Base-by-base conservation (phyloP, 257 asterid genomes). In the Cinchona pubescens region DNA sequence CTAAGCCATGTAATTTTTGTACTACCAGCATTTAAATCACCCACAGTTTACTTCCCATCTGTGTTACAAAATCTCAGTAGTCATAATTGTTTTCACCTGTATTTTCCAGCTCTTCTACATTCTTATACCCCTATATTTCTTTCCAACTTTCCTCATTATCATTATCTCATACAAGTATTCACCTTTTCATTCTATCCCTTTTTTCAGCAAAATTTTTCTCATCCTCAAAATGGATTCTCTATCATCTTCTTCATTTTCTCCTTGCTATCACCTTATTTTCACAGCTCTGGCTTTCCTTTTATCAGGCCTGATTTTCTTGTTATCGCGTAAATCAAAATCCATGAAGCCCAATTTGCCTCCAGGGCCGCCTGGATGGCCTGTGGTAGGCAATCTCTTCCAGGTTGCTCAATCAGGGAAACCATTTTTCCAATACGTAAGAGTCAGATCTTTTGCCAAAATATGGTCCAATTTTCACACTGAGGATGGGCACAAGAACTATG, bases 331-430 rank as follows among this genome's bases (percentile, higher is more conserved):
- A 48, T 45, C 90, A 7, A 81, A 80, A 76, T 79, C 86, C 45
- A 90, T 83, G 63, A 86, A 82, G 59, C 86, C 81, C 45, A 88
- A 86, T 21, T 87, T 92, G 6, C 99, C 98, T 45, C 97, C 97
- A 4, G 97, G 98, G 2, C 97, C 97, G 0, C 94, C 97, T 3
- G 97, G 98, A 1, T 85, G 87, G 81, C 98, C 97, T 43, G 77
- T 94, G 1, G 95, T 92, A 35, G 98, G 98, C 0, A 94, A 92
- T 73, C 95, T 94, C 29, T 90, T 94, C 78, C 98, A 94, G 77
- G 93, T 92, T 3, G 98, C 97, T 2, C 82, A 84, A 2, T 92
- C 97, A 1, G 96, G 97, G 15, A 94, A 90, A 16, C 97, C 87
- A 0, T 92, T 94, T 61, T 90, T 94, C 67, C 86, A 86, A 18